Conservation (phyloP, 1,284 basidiomycete species). For the Kwoniella shivajii region DNA sequence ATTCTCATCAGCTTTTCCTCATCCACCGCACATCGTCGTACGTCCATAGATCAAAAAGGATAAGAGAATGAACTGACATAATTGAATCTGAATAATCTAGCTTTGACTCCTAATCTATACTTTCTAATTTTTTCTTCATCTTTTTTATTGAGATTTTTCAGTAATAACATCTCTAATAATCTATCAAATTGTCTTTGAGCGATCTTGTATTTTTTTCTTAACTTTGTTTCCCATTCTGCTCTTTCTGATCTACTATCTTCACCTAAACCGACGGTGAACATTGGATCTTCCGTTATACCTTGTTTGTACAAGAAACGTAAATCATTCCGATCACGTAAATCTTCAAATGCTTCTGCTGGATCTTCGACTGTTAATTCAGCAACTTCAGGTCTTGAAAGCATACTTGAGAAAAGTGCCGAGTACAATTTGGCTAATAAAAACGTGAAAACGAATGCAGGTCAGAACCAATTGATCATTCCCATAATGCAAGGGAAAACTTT, state of each 20-base stretch:
- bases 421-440: slow-evolving; percentile 74
- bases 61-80: slow-evolving; percentile 63
- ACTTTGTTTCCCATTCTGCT: slow-evolving; percentile 70
- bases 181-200: slow-evolving; percentile 93
- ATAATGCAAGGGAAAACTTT: not conserved
- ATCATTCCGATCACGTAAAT: slow-evolving; percentile 90
- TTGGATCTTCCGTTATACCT: slow-evolving; percentile 39
- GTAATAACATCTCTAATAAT: slow-evolving; percentile 86
- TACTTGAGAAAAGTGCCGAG: slow-evolving; percentile 77
- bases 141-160: slow-evolving; percentile 68
- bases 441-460: not conserved
- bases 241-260: slow-evolving; percentile 29
- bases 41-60: no score
- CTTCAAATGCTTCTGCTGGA: slow-evolving; percentile 73
- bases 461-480: not conserved
- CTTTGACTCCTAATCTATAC: slow-evolving; percentile 81
- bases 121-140: slow-evolving; percentile 64
- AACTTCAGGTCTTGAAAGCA: slow-evolving; percentile 67
- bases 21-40: no score
- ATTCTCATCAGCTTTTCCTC: not conserved
- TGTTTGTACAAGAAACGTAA: slow-evolving; percentile 66
- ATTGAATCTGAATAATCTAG: slow-evolving; percentile 90
- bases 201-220: slow-evolving; percentile 82
- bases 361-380: slow-evolving; percentile 95
- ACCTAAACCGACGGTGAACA: slow-evolving; percentile 41